Conservation (phyloP, 2,329 filamentous ascomycete genomes). For the Xylaria sp. region DNA sequence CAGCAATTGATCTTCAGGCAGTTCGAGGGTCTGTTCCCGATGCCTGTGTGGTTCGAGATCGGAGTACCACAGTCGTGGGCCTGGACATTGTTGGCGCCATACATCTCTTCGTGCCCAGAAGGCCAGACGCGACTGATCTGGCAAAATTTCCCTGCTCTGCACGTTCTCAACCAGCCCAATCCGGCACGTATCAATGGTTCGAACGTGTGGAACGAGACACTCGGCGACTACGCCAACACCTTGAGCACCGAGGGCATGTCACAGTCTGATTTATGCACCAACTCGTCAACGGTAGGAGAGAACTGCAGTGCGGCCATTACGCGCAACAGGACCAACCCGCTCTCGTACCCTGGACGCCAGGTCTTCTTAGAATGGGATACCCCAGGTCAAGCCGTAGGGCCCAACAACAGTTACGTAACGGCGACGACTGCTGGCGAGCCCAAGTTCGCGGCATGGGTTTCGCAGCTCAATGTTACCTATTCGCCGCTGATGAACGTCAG, state of each 20-base stretch:
- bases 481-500: slow-evolving; percentile 67
- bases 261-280: slow-evolving; percentile 64
- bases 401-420: slow-evolving; percentile 86
- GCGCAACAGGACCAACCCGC: slow-evolving; percentile 75
- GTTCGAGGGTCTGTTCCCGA: slow-evolving; percentile 81
- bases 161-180: slow-evolving; percentile 81
- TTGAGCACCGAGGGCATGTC: slow-evolving; percentile 60
- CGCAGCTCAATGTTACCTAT: slow-evolving; percentile 81
- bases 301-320: slow-evolving; percentile 73
- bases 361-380: slow-evolving; percentile 79
- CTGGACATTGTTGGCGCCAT: slow-evolving; percentile 83
- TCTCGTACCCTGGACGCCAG: slow-evolving; percentile 78
- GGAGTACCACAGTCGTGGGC: slow-evolving; percentile 87
- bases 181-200: slow-evolving; percentile 73
- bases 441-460: slow-evolving; percentile 78
- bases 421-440: slow-evolving; percentile 67
- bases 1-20: slow-evolving; percentile 89
- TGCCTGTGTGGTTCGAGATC: slow-evolving; percentile 84
- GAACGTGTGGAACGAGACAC: slow-evolving; percentile 71
- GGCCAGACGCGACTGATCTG: slow-evolving; percentile 80
- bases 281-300: slow-evolving; percentile 63
- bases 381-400: slow-evolving; percentile 75
- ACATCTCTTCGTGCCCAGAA: slow-evolving; percentile 79
- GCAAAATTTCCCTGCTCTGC: slow-evolving; percentile 84
- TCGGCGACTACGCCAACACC: slow-evolving; percentile 67